Conservation (phyloP, 1,284 basidiomycete genomes). For the Blastosporella zonata region DNA sequence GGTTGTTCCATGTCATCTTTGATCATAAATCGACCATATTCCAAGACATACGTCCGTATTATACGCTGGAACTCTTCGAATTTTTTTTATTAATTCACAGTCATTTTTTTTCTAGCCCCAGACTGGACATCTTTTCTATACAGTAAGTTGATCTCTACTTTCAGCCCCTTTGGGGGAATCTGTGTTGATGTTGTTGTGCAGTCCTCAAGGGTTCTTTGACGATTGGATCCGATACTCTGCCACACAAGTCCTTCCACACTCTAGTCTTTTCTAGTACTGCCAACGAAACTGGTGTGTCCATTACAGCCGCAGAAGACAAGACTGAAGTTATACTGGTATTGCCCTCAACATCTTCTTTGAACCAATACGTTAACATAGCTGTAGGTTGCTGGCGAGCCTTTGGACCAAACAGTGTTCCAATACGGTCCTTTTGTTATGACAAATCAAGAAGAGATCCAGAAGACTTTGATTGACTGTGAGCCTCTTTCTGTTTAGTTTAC, state of each 20-base stretch:
- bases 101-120: constrained; percentile 40
- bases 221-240: constrained; percentile 51
- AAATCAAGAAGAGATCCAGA: constrained; percentile 73
- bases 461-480: constrained; percentile 82
- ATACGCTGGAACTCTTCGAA: neutral
- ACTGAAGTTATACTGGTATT: constrained; percentile 72
- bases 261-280: constrained; percentile 65
- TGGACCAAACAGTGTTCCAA: constrained; percentile 86
- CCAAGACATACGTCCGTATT: constrained; percentile 75
- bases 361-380: neutral
- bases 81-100: neutral
- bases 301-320: constrained; percentile 54
- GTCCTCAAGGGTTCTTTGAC: constrained; percentile 66
- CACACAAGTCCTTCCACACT: constrained; percentile 69
- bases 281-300: constrained; percentile 58
- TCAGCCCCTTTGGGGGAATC: neutral
- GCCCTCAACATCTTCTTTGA: constrained; percentile 16
- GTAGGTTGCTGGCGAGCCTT: constrained; percentile 82
- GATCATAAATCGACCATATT: constrained; percentile 66
- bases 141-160: constrained; percentile 41
- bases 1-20: constrained; percentile 87
- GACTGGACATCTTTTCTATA: constrained; percentile 86
- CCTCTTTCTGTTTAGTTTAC: constrained; percentile 8
- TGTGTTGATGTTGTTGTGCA: constrained; percentile 26
- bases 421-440: constrained; percentile 91